Evolutionary conservation across 2,329 filamentous ascomycete species (phyloP), one percentile per base, ranked within the genome.

Genomic region (Fusarium dlaminii): DNA sequence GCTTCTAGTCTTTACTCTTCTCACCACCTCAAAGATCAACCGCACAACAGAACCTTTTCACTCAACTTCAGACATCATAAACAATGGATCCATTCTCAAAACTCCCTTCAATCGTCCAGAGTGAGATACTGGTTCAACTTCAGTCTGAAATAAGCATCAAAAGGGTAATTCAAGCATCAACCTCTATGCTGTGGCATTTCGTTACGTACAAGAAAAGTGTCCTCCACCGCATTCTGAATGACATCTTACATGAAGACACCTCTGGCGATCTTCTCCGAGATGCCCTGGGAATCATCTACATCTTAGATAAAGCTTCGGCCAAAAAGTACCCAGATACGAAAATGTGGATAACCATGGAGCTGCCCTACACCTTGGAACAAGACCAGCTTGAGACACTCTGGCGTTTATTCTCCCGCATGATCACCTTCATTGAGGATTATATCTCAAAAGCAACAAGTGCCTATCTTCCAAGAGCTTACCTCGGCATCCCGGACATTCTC

Each of bases 241-340:
- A 2, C 30, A 49, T 37, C 18, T 37, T 37, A 37, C 5, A 20
- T 37, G n/a, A 27, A 9, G 40, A 58, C 24, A 9, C 18, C 7
- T 22, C 12, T 7, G 20, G 2, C 6, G 7, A 27, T 2, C 14
- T 36, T 5, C 8, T 57, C 3, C 18, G 15, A 14, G 24, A 45
- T 42, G 39, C 39, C 17, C 11, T 30, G 4, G 10, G 8, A 20
- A 58, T 58, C 13, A 14, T 45, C 24, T 8, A 36, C 3, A 29
- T 57, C 10, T 56, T 24, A 24, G 24, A 57, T 17, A 5, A 24
- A 6, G 15, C 15, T 7, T 6, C 5, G 12, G 27, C 30, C 24
- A n/a, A 10, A n/a, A 24, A 2, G 20, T 43, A 43, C 18, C 3
- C 1, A 10, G 20, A 29, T 1, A 29, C 8, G 2, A 1, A n/a